Conservation (phyloP, 2,329 filamentous ascomycete species). For the Zymoseptoria crescenta region DNA sequence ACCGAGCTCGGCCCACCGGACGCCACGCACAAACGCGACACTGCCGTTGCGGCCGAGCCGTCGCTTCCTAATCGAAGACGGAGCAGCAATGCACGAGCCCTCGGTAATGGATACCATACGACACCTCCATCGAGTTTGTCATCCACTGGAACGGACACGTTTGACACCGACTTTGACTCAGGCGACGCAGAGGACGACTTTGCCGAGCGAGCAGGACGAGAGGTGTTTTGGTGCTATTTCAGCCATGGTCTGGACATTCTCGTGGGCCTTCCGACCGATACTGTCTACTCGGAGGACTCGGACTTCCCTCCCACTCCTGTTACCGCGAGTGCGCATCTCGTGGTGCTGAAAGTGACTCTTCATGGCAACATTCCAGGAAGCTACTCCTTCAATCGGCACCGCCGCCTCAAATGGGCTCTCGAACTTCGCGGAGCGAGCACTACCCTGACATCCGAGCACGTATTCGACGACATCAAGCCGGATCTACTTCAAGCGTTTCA, state of each 20-base stretch:
- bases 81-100: conserved; percentile 17
- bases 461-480: conserved; percentile 60
- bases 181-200: conserved; percentile 48
- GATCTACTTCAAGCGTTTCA: conserved; percentile 27
- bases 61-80: conserved; percentile 16
- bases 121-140: conserved; percentile 32
- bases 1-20: conserved; percentile 88
- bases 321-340: conserved; percentile 47
- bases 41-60: conserved; percentile 11
- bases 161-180: conserved; percentile 39
- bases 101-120: conserved; percentile 19
- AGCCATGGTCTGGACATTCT: conserved; percentile 89
- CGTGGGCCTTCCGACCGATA: conserved; percentile 63
- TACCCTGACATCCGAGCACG: conserved; percentile 64
- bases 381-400: conserved; percentile 92
- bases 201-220: conserved; percentile 48
- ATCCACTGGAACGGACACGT: conserved; percentile 36
- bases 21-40: conserved; percentile 60
- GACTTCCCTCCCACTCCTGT: conserved; percentile 13
- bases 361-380: conserved; percentile 94
- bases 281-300: conserved; percentile 5
- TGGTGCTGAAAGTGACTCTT: conserved; percentile 84
- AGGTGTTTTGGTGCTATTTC: conserved; percentile 95
- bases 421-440: conserved; percentile 36
- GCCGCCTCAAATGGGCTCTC: conserved; percentile 75